Percentiles rank a stretch among this genome's conserved stretches.
Conservation (phyloP, 306 rosid genomes). For the Sicyos baderoa region DNA sequence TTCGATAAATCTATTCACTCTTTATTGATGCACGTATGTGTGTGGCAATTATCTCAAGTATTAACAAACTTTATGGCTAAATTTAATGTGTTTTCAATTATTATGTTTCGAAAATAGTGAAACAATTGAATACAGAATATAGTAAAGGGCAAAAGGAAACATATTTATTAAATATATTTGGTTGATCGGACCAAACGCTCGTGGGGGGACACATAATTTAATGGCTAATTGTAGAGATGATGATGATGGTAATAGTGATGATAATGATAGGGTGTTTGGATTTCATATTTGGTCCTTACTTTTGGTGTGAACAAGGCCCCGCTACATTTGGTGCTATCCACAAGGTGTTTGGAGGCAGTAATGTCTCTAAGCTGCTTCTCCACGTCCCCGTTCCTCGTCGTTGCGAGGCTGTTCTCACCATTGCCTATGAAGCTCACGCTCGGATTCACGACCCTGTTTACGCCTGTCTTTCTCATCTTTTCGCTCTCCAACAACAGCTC, state of each 20-base stretch:
- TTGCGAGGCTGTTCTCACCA: constrained; percentile 85
- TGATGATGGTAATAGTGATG: not conserved
- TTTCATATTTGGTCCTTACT: constrained; percentile 88
- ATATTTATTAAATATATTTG: not conserved
- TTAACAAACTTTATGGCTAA: not conserved
- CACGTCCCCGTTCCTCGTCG: constrained; percentile 82
- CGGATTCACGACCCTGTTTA: constrained; percentile 88
- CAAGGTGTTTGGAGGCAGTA: constrained; percentile 94
- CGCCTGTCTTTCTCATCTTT: constrained; percentile 94
- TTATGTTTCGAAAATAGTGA: constrained; percentile 4
- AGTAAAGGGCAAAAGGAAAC: not conserved
- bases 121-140: not conserved
- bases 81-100: constrained; percentile 4
- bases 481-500: constrained; percentile 89
- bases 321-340: constrained; percentile 93
- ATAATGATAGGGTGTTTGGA: constrained; percentile 19
- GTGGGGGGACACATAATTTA: not conserved
- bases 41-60: not conserved
- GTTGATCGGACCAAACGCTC: not conserved
- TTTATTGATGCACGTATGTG: not conserved
- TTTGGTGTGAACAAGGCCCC: constrained; percentile 79
- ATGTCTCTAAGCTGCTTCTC: constrained; percentile 67
- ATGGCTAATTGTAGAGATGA: not conserved
- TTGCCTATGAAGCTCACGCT: constrained; percentile 94
- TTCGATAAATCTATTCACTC: too few species aligned